Evolutionary conservation across 2,329 filamentous ascomycete species (phyloP), one percentile per base, ranked within the genome.

Genomic region (Penicillium sp.): DNA sequence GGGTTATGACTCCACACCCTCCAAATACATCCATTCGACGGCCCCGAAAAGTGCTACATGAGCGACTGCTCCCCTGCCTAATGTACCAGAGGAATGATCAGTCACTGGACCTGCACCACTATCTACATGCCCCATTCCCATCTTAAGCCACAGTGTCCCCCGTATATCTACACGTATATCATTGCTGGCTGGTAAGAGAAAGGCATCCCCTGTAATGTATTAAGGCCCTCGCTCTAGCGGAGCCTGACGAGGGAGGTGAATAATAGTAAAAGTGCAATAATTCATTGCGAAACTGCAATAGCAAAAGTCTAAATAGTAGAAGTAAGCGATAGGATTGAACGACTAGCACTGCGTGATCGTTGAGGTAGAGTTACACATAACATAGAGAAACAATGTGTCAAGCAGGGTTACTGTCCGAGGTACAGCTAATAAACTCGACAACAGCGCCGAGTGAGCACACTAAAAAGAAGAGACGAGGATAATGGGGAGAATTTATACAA

Each of bases 401-500:
- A 67, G 23, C 55, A 30, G 15, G 23, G 60, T 66, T 47, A 68
- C 64, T 66, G 67, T 64, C 61, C 67, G 59, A 68, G 60, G 52
- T 15, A 56, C 65, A 53, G 60, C 56, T 51, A 53, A 61, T 41
- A 53, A 62, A 58, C 30, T 38, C 23, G 31, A 35, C 17, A 48
- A 13, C 15, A 35, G 23, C 49, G 29, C 51, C 51, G 54, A 66
- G 61, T 64, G 61, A 48, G 62, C 61, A 68, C 64, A 69, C 70
- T 62, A 65, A 64, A 21, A 67, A 38, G 50, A 29, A 35, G 35
- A 53, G 63, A 72, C 70, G 60, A 70, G 68, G n/a, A 64, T 47
- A 66, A 70, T 57, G 63, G 61, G 64, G 64, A 62, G 54, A 67
- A 65, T 76, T 72, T 76, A 75, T 76, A 76, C 73, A 75, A 64